Conservation (phyloP, 2,329 filamentous ascomycete genomes). For the Aspergillus bombycis region DNA sequence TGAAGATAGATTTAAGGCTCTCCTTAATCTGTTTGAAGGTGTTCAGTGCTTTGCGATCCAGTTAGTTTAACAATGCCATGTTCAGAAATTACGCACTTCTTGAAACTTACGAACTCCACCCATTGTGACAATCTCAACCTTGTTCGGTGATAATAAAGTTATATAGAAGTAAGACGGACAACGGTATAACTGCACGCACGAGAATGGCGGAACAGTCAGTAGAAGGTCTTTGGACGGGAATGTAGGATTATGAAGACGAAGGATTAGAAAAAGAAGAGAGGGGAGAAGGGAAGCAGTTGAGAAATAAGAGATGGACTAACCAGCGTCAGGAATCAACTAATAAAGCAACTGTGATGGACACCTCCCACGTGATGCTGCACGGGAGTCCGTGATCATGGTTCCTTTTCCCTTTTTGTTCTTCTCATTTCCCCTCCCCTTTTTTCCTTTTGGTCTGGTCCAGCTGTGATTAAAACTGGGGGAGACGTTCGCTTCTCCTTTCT, state of each 20-base stretch:
- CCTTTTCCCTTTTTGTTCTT: background rate
- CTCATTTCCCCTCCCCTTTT: background rate
- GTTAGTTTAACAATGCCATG: background rate
- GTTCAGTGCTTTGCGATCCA: slow-evolving; percentile 30
- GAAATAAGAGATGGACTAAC: background rate
- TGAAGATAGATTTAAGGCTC: slow-evolving; percentile 36
- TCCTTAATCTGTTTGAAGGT: slow-evolving; percentile 38
- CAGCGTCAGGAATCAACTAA: background rate
- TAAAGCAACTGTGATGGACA: background rate
- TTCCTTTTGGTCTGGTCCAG: background rate
- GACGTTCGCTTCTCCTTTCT: slow-evolving; percentile 4
- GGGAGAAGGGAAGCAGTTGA: background rate
- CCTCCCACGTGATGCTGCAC: background rate
- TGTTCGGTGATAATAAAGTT: background rate
- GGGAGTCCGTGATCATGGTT: background rate
- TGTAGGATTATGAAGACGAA: background rate
- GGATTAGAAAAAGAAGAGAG: background rate
- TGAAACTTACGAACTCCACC: slow-evolving; percentile 1
- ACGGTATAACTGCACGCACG: background rate
- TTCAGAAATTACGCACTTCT: background rate
- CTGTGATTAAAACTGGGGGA: background rate
- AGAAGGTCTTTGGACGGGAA: background rate
- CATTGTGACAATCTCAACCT: background rate
- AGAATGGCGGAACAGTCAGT: background rate
- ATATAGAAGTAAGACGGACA: background rate